These are phyloP conservation scores for Asterella californica DNA, from an alignment of 225 moss, liverwort and hornwort species.

Conservation along the genomic window DNA sequence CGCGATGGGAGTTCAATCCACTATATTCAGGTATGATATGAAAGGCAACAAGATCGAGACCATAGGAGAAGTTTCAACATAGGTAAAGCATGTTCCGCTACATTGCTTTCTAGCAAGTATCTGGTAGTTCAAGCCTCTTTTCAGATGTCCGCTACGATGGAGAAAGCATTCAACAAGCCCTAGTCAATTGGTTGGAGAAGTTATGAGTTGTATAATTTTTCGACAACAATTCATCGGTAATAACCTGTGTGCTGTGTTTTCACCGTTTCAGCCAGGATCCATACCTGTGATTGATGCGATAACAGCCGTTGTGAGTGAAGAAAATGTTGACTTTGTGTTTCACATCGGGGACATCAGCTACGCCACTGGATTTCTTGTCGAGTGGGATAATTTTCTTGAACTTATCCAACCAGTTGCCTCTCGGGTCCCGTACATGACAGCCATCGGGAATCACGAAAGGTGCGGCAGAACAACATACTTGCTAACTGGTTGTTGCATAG, in stretches of 20 bases:
- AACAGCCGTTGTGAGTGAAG: constrained; percentile 33
- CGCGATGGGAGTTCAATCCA: constrained; percentile 56
- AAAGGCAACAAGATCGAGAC: not conserved
- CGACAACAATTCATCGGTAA: no score
- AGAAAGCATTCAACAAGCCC: not conserved
- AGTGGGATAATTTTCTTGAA: constrained; percentile 76
- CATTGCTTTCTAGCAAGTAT: not conserved
- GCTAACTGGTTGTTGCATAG: no score
- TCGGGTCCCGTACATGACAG: constrained; percentile 65
- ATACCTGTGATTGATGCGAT: constrained; percentile 60
- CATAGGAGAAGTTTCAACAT: not conserved
- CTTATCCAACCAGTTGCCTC: constrained; percentile 66
- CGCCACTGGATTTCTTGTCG: constrained; percentile 73
- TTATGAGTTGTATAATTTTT: no score
- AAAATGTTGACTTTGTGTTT: constrained; percentile 50
- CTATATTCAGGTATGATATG: constrained; percentile 54
- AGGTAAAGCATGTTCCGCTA: not conserved
- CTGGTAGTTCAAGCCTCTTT: not conserved
- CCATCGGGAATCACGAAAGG: constrained; percentile 78
- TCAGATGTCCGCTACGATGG: not conserved
- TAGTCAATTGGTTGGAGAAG: not conserved
- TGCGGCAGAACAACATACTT: constrained; percentile 16
- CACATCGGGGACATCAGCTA: constrained; percentile 86
- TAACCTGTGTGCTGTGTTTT: not conserved
- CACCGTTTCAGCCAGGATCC: constrained; percentile 42